Percentiles rank a stretch among this genome's conserved stretches.
Evolutionary conservation across 164 flowering plant species (phyloP).

Genomic region (Vitis rupestris): DNA sequence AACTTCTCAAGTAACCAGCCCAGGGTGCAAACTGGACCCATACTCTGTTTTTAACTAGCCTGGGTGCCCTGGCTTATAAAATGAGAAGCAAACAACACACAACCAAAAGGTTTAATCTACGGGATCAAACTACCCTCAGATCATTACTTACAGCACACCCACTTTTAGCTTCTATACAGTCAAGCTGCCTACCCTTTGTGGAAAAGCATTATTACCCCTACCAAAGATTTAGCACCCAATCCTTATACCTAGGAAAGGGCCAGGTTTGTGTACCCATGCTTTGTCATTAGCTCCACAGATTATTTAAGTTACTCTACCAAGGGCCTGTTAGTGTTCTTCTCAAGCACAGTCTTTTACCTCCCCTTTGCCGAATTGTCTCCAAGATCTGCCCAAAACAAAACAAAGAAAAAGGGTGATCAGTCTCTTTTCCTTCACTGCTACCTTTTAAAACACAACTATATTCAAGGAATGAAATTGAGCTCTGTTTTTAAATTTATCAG

Average conservation of each 20-base stretch:
- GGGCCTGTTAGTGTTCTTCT: conserved; percentile 65
- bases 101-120: conserved; percentile 6
- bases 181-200: conserved; percentile 6
- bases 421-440: neutral
- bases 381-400: conserved; percentile 24
- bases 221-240: neutral
- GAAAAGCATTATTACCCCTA: neutral
- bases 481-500: neutral
- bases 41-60: neutral
- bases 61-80: neutral
- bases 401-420: neutral
- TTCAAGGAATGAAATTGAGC: neutral
- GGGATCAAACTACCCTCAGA: conserved; percentile 3
- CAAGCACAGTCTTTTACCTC: conserved; percentile 46
- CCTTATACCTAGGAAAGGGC: neutral
- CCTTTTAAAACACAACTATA: neutral
- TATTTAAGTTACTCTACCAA: conserved; percentile 36
- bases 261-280: neutral
- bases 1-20: too few relatives aligned
- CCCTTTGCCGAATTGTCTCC: conserved; percentile 38
- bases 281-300: neutral
- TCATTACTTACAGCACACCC: conserved; percentile 21
- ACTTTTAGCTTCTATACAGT: conserved; percentile 14
- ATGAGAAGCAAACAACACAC: conserved; percentile 2
- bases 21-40: neutral